Percentiles rank a stretch among this genome's conserved stretches.
These are phyloP conservation scores for Collybia mongolica DNA, from an alignment of 768 basidiomycete species.

Conservation along the genomic window DNA sequence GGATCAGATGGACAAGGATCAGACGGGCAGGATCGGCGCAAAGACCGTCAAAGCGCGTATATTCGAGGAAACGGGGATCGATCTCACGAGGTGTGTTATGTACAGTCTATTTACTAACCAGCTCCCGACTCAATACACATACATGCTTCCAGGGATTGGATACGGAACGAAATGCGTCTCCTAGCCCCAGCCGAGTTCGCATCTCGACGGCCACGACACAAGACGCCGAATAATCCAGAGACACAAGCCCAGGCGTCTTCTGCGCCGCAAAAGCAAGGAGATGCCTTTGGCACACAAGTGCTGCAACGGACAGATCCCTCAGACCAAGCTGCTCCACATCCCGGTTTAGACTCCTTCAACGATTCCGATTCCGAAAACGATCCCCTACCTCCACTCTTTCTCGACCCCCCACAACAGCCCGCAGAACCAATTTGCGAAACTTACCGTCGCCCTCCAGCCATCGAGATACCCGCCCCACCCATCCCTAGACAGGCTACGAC, in stretches of 20 bases:
- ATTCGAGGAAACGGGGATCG: conserved; percentile 24
- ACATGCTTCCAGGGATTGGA: conserved; percentile 3
- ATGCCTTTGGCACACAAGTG: neutral
- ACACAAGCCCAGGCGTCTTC: neutral
- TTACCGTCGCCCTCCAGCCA: neutral
- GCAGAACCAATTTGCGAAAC: no score
- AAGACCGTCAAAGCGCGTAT: conserved; percentile 26
- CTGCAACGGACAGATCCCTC: no score
- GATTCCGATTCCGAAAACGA: no score
- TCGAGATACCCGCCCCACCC: neutral
- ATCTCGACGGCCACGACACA: conserved; percentile 8
- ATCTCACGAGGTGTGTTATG: conserved; percentile 21
- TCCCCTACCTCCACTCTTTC: no score
- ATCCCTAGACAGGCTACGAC: neutral
- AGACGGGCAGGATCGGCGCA: conserved; percentile 23
- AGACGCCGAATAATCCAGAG: neutral
- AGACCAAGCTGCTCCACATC: no score
- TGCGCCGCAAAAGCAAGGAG: neutral
- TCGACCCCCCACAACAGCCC: no score
- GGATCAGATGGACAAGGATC: conserved; percentile 33
- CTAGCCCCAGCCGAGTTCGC: conserved; percentile 6
- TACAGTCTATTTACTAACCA: neutral
- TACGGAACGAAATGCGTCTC: conserved; percentile 7
- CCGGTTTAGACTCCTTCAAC: no score
- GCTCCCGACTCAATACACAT: neutral